Base-by-base conservation (phyloP, 2,329 filamentous ascomycete species). In the Zalaria obscura region DNA sequence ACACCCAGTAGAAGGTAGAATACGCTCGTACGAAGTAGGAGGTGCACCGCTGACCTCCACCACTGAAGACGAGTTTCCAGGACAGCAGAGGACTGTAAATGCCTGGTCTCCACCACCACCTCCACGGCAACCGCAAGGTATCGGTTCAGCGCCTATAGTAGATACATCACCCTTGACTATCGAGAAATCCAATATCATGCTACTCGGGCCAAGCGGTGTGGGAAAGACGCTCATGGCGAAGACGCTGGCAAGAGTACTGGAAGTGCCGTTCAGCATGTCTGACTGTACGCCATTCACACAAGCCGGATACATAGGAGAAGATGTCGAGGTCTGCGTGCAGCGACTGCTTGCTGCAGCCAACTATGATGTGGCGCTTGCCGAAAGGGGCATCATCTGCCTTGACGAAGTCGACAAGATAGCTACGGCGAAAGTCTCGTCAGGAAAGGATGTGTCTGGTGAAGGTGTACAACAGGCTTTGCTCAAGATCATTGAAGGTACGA, bases 361-460 rank as follows among this genome's bases (percentile, higher is more conserved):
- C 58, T 93, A 93, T 60, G 83, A 93, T 51, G 76, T 91, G 27
- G 77, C 78, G 44, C 78, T 81, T 41, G 81, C 87, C 5, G 89
- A 98, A 57, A 76, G 84, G 40, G 91, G 91, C 4, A 96, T 98
- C 42, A 86, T 98, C 37, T 91, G 93, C 42, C 70, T 98, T 18
- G 91, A 98, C 52, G 91, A 98, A 63, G 86, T 98, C 42, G 91
- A 98, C 67, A 98, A 98, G 64, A 88, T 96, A 44, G 88, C 91
- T 2, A 84, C 83, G 32, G 78, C 85, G 26, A 89, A 91, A 57
- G 82, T 88, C 10, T 78, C 77, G 46, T 87, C 93, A 45, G 89
- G 88, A 18, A 83, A 93, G 52, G 91, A 98, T 55, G 91, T 98
- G 3, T 84, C 88, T 11, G 91, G 91, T 25, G 91, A 96, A 66